A percentile compares a stretch with the other conserved stretches of the same genome.
phyloP scores from a whole-genome alignment of 1,284 basidiomycete species.

The Ganoderma lingzhi region DNA sequence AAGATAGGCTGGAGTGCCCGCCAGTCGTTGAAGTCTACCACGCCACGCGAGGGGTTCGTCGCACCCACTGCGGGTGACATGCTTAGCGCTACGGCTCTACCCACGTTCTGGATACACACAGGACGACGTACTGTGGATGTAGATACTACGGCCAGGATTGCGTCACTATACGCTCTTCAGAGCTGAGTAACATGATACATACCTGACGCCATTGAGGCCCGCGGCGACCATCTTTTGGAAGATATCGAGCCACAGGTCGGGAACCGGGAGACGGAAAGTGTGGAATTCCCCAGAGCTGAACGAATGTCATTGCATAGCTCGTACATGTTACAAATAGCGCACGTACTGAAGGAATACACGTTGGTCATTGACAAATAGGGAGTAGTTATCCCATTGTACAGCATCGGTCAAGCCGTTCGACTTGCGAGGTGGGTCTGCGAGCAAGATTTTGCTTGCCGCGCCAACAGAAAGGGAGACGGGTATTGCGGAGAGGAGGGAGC shows the following conservation, averaged over 20 bases:
- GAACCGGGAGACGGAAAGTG: conserved; percentile 83
- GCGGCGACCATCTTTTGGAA: conserved; percentile 84
- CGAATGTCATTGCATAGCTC: not conserved
- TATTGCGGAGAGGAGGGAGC: conserved; percentile 26
- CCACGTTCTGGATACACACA: not conserved
- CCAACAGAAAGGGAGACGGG: conserved; percentile 16
- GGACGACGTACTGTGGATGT: conserved; percentile 52
- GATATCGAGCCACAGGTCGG: conserved; percentile 83
- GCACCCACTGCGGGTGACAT: conserved; percentile 53
- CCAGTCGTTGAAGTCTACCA: conserved; percentile 75
- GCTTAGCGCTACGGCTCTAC: not conserved
- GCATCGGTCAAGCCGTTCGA: conserved; percentile 41
- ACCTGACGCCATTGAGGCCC: conserved; percentile 75
- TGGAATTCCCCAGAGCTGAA: conserved; percentile 80
- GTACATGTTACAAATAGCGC: too few relatives aligned
- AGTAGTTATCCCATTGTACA: conserved; percentile 45
- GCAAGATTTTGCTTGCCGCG: not conserved
- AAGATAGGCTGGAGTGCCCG: conserved; percentile 74
- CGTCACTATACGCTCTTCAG: not conserved
- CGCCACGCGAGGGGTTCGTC: conserved; percentile 77
- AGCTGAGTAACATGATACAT: not conserved
- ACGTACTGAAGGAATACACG: conserved; percentile 59
- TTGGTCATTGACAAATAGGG: conserved; percentile 40
- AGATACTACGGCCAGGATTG: conserved; percentile 54
- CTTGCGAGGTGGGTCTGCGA: conserved; percentile 37